These are phyloP conservation scores for Blastomyces emzantsi DNA, from an alignment of 2,329 filamentous ascomycete genomes.

Conservation along the genomic window DNA sequence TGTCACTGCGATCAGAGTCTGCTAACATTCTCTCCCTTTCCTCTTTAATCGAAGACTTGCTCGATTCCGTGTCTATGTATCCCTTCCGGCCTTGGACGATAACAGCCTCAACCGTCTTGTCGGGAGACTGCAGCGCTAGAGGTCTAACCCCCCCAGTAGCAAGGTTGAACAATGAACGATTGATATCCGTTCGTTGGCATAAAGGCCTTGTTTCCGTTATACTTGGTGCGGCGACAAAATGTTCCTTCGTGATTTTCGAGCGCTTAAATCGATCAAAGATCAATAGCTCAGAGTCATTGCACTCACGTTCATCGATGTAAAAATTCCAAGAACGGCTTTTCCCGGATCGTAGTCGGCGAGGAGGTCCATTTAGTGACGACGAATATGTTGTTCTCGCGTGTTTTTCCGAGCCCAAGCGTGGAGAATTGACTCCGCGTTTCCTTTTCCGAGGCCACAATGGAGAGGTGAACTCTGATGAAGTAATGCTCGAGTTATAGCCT, in stretches of 20 bases:
- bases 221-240: background rate
- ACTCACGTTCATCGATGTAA: background rate
- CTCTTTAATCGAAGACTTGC: background rate
- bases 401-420: background rate
- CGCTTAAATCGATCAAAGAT: background rate
- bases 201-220: background rate
- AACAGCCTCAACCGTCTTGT: background rate
- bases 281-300: background rate
- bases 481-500: constrained; percentile 5
- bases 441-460: constrained; percentile 8
- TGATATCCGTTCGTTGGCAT: background rate
- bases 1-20: background rate
- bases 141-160: background rate
- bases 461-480: constrained; percentile 5
- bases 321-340: background rate
- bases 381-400: background rate
- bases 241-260: background rate
- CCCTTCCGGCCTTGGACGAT: background rate
- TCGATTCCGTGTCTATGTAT: background rate
- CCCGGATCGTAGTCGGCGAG: background rate
- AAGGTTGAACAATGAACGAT: background rate
- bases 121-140: background rate
- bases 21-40: background rate
- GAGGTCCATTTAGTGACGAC: background rate
- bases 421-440: background rate